These are phyloP conservation scores for Clarireedia monteithiana DNA, from an alignment of 2,329 filamentous ascomycete genomes.

Conservation along the genomic window DNA sequence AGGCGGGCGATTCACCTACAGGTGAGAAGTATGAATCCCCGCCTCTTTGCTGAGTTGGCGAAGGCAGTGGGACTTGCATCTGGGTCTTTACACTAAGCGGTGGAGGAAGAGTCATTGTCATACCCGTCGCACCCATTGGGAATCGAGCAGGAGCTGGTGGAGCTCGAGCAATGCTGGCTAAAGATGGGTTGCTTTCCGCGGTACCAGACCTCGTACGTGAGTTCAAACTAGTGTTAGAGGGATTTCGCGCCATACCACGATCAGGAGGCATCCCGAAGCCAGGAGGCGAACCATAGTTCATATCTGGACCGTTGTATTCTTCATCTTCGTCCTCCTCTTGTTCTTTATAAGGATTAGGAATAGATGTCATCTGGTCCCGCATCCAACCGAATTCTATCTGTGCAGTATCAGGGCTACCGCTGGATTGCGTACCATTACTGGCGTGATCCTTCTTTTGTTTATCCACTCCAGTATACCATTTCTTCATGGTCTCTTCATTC, in stretches of 20 bases:
- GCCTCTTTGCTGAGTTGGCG: constrained; percentile 25
- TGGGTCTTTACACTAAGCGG: constrained; percentile 64
- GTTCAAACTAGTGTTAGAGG: no score
- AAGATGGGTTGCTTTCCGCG: constrained; percentile 55
- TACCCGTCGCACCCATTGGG: constrained; percentile 41
- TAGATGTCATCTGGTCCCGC: constrained; percentile 52
- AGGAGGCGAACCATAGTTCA: constrained; percentile 20
- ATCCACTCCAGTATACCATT: constrained; percentile 79
- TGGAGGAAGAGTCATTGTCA: constrained; percentile 33
- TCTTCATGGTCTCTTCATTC: constrained; percentile 88
- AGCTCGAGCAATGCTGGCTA: constrained; percentile 44
- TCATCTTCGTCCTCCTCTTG: constrained; percentile 57
- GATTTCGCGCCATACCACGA: constrained; percentile 41
- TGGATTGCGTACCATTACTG: constrained; percentile 40
- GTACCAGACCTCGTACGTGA: constrained; percentile 66
- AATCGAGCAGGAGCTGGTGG: constrained; percentile 60
- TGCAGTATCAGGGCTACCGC: constrained; percentile 33
- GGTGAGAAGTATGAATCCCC: constrained; percentile 90
- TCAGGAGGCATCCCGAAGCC: constrained; percentile 24
- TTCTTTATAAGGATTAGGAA: constrained; percentile 75
- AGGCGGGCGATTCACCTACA: constrained; percentile 68
- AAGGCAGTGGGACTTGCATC: constrained; percentile 30
- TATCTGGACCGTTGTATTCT: constrained; percentile 33
- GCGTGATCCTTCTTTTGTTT: constrained; percentile 60
- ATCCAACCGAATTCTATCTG: constrained; percentile 73